Base-by-base conservation (phyloP, 75 land plant species). In the Ceratopteris richardii region DNA sequence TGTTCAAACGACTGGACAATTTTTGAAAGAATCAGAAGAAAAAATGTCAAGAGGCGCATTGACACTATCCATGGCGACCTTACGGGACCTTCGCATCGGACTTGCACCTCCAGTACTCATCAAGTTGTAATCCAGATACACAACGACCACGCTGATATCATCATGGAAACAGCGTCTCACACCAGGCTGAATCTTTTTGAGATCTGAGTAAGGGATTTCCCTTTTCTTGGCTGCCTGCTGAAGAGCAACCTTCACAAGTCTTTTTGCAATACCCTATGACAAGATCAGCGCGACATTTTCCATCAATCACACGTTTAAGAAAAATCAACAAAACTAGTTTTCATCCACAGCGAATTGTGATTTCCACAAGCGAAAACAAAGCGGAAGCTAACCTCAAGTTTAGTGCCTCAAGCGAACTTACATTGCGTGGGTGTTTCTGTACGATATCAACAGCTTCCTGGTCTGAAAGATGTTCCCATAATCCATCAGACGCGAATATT, bases 131-230 rank as follows among this genome's bases (percentile, higher is more conserved):
- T 79, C 82, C n/a, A 83, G 62, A 52, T 68, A 80, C 24, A 80
- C 76, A 41, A 80, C 86, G n/a, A n/a, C n/a, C n/a, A n/a, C n/a
- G n/a, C n/a, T n/a, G n/a, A n/a, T n/a, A n/a, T n/a, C n/a, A n/a
- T 79, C 85, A 33, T 83, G 86, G 71, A 80, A 84, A 65, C 80
- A 77, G 19, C 87, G 63, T 7, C 84, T 67, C 1, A 80, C 70
- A 0, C 87, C 87, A 1, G 84, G 78, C 25, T 80, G 80, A 43
- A 83, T 80, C 63, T 83, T 83, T 57, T 83, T 83, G 47, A 83
- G 57, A 55, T 83, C 86, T 10, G 86, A 75, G 59, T 79, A 82
- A 44, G 81, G 70, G 83, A 83, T 80, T 58, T 80, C 86, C 23
- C 83, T 70, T 52, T 80, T 80, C 61, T 64, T 71, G 21, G 83